Conservation (phyloP, 306 rosid species). For the Cucurbita pepo region DNA sequence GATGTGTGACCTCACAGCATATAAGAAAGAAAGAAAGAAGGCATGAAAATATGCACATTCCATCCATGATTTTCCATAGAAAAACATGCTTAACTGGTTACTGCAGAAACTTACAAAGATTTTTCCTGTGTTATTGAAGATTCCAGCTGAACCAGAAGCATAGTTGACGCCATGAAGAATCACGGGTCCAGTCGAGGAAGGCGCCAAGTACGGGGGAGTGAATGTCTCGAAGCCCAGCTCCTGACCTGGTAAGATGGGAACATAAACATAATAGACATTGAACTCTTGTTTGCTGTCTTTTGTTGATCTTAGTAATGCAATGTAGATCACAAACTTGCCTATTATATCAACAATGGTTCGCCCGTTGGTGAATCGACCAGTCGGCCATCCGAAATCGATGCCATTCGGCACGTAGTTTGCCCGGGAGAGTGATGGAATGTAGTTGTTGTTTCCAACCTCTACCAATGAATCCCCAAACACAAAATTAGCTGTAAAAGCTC, state of each 20-base stretch:
- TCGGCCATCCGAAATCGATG: constrained; percentile 56
- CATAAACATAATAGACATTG: neutral
- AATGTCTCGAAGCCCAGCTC: constrained; percentile 24
- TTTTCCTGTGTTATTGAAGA: constrained; percentile 46
- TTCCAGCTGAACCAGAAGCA: constrained; percentile 68
- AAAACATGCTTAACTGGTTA: neutral
- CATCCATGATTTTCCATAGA: neutral
- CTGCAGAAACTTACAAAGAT: constrained; percentile 32
- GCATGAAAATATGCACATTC: neutral
- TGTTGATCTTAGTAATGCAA: neutral
- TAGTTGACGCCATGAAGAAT: constrained; percentile 53
- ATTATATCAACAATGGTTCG: constrained; percentile 48
- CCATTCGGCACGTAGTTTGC: constrained; percentile 47
- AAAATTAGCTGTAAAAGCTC: constrained; percentile 32
- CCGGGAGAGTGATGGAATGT: constrained; percentile 35
- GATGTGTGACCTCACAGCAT: no score
- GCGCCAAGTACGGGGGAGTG: constrained; percentile 52
- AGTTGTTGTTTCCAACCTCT: constrained; percentile 59
- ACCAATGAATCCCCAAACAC: constrained; percentile 67
- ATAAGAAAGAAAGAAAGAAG: neutral
- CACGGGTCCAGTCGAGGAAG: constrained; percentile 33
- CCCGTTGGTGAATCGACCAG: constrained; percentile 64
- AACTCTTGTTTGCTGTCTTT: neutral
- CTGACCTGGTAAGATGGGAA: constrained; percentile 23
- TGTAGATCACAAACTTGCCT: constrained; percentile 20